phyloP scores from a whole-genome alignment of 2,329 filamentous ascomycete genomes.

The Epichloe uncinata region DNA sequence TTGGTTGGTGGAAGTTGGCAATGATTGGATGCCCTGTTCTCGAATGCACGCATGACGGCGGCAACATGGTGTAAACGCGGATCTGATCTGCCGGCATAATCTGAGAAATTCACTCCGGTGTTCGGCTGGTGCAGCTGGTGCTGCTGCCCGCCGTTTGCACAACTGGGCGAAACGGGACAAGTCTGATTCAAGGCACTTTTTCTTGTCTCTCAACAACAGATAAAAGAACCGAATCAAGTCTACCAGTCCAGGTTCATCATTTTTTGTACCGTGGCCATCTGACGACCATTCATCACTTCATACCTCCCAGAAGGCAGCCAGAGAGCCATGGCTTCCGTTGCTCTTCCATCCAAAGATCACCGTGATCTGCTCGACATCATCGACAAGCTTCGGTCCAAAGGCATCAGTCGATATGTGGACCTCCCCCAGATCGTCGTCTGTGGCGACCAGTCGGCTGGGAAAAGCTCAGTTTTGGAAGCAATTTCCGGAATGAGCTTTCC shows the following conservation, averaged over 20 bases:
- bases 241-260: too few species aligned
- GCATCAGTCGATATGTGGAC: slow-evolving; percentile 16
- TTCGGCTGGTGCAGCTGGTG: too few species aligned
- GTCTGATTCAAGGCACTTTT: too few species aligned
- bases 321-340: slow-evolving; percentile 4
- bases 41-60: neutral
- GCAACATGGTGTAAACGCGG: neutral
- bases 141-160: too few species aligned
- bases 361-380: slow-evolving; percentile 10
- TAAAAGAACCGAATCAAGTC: too few species aligned
- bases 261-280: too few species aligned
- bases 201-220: too few species aligned
- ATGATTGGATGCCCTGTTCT: neutral
- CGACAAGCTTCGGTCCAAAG: slow-evolving; percentile 8
- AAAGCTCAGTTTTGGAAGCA: slow-evolving; percentile 52
- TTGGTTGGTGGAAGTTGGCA: too few species aligned
- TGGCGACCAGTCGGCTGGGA: slow-evolving; percentile 49
- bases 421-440: slow-evolving; percentile 42
- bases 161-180: too few species aligned
- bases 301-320: neutral
- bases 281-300: too few species aligned
- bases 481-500: slow-evolving; percentile 50
- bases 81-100: neutral
- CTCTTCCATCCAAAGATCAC: slow-evolving; percentile 7
- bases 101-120: too few species aligned